phyloP scores from a whole-genome alignment of 805 yeast genomes.

The Monosporozyma yasuniensis region DNA sequence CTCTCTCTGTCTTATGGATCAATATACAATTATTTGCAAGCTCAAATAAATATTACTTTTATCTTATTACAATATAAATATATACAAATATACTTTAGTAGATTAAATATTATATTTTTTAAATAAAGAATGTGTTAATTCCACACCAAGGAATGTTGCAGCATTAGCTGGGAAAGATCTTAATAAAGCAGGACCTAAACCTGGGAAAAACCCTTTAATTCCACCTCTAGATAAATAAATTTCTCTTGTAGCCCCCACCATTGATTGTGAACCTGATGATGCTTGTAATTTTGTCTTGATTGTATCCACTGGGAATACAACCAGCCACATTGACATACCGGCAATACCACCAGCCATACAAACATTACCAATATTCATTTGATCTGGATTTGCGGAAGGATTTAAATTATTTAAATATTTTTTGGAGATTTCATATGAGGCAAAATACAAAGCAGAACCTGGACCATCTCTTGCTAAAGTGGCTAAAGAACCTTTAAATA shows the following conservation, averaged over 20 bases:
- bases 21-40: too few relatives aligned
- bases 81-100: slow-evolving; percentile 1
- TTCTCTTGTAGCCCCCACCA: slow-evolving; percentile 54
- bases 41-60: too few relatives aligned
- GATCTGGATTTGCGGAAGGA: slow-evolving; percentile 31
- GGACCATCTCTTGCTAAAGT: slow-evolving; percentile 97
- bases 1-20: too few relatives aligned
- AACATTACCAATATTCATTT: slow-evolving; percentile 62
- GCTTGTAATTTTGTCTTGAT: slow-evolving; percentile 49
- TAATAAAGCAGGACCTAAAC: slow-evolving; percentile 88
- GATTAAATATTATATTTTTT: slow-evolving; percentile 28
- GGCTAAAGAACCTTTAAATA: slow-evolving; percentile 86
- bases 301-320: slow-evolving; percentile 93
- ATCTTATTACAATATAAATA: background rate
- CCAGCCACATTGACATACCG: slow-evolving; percentile 95
- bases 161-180: slow-evolving; percentile 98
- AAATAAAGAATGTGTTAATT: slow-evolving; percentile 48
- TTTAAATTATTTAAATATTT: slow-evolving; percentile 39
- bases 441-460: slow-evolving; percentile 91
- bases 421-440: slow-evolving; percentile 82
- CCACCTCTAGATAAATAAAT: slow-evolving; percentile 68
- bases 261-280: slow-evolving; percentile 36
- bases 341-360: slow-evolving; percentile 91
- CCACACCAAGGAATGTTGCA: slow-evolving; percentile 96
- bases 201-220: slow-evolving; percentile 89